Evolutionary conservation across 2,329 filamentous ascomycete species (phyloP), one percentile per base, ranked within the genome.

Genomic region (Hypoxylon sp.): DNA sequence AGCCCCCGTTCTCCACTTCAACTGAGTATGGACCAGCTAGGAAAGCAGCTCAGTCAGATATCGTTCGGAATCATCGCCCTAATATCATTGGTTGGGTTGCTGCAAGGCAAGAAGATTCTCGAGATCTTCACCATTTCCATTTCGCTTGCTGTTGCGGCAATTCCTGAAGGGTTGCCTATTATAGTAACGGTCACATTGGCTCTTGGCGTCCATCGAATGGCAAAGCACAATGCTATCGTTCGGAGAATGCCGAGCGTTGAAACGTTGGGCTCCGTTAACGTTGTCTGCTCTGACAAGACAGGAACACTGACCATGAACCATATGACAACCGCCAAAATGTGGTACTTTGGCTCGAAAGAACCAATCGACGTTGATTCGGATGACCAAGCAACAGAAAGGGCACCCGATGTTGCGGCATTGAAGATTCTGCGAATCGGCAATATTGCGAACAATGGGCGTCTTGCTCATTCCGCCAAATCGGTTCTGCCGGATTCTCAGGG

Each of bases 261-360:
- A 78, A 99, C 96, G 0, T 82, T 99, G 4, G 96, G 96, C 7
- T 97, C 94, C n/a, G 96, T 99, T 63, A 99, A 98, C 74, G 94
- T 99, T n/a, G 93, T 99, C 5, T 99, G 96, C 81, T 97, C 93
- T 71, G 96, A 99, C 83, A 99, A 99, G 81, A 99, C 96, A 44
- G 90, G 95, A 30, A 99, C 96, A 1, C 82, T 99, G 65, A 99
- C 96, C 0, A 93, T 94, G 76, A 99, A 98, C 76, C 96, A 99
- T 76, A 98, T 99, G 96, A 97, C 96, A 0, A 93, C 93, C 0
- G 94, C 93, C 14, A 97, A 96, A 75, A 89, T 99, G 83, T 99
- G 96, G 96, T 92, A 95, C 76, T 97, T 97, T 77, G 93, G 93
- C 69, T 85, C 87, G 16, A 78, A 81, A 16, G 79, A 79, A 2